These are phyloP conservation scores for Kwoniella sp. DNA, from an alignment of 768 basidiomycete genomes.

Conservation along the genomic window DNA sequence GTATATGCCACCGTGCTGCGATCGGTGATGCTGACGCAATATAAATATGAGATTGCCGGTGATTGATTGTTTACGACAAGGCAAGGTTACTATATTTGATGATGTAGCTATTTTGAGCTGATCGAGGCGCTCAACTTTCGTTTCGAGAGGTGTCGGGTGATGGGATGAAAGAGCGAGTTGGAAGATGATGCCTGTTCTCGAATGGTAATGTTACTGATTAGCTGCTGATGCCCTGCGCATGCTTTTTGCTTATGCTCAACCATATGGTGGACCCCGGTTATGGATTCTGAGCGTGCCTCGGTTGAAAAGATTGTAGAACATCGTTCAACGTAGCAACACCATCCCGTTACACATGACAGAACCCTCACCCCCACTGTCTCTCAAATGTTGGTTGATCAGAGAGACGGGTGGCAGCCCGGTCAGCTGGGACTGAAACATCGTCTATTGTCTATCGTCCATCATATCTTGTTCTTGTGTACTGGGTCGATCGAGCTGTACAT, in stretches of 20 bases:
- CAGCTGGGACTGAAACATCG: constrained; percentile 19
- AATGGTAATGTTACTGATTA: neutral
- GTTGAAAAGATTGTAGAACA: constrained; percentile 12
- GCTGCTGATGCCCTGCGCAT: neutral
- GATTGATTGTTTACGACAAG: neutral
- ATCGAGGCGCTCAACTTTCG: neutral
- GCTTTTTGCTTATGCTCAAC: too few relatives aligned
- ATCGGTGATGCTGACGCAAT: too few relatives aligned
- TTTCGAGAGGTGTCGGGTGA: too few relatives aligned
- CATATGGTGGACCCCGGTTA: too few relatives aligned
- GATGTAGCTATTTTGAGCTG: neutral
- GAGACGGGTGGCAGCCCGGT: constrained; percentile 10
- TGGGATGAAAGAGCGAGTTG: neutral
- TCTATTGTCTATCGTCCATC: neutral
- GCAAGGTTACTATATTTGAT: neutral
- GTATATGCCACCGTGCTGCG: too few relatives aligned
- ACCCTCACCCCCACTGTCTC: neutral
- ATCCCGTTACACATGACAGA: neutral
- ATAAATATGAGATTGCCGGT: too few relatives aligned
- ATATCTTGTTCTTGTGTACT: too few relatives aligned
- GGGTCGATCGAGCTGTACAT: neutral
- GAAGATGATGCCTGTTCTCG: neutral
- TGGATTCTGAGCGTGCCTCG: too few relatives aligned
- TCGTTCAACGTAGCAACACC: constrained; percentile 13
- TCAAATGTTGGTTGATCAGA: neutral